phyloP scores from a whole-genome alignment of 139 green algal genomes.

The Coelastrella sp. region DNA sequence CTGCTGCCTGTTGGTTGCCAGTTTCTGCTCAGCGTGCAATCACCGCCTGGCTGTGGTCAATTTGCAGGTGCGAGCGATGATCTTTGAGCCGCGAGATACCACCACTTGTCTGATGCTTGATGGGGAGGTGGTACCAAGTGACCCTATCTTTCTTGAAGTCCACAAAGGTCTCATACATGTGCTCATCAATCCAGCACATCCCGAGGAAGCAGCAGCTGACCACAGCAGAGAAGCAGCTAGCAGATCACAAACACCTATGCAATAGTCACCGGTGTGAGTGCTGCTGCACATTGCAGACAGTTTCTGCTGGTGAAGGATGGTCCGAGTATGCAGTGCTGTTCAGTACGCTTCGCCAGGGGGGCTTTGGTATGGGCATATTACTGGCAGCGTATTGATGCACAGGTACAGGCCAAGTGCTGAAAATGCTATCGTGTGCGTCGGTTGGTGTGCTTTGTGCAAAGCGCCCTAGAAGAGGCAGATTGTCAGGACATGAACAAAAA shows the following conservation, averaged over 20 bases:
- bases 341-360: too few species aligned
- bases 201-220: constrained; percentile 10
- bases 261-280: not conserved
- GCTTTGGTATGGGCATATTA: too few species aligned
- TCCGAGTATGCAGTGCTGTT: too few species aligned
- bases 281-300: not conserved
- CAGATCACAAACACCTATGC: not conserved
- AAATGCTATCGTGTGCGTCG: too few species aligned
- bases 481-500: too few species aligned
- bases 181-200: constrained; percentile 41
- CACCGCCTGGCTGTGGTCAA: not conserved
- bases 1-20: not conserved
- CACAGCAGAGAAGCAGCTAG: not conserved
- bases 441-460: too few species aligned
- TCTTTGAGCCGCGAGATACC: constrained; percentile 28
- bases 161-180: constrained; percentile 13
- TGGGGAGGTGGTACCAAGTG: constrained; percentile 27
- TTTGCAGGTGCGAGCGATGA: constrained; percentile 22
- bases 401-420: not conserved
- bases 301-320: not conserved
- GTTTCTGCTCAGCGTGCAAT: not conserved
- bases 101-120: constrained; percentile 33
- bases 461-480: too few species aligned
- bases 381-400: not conserved
- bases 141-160: constrained; percentile 21